phyloP scores from a whole-genome alignment of 2,329 filamentous ascomycete species.

The Clonostachys byssicola region DNA sequence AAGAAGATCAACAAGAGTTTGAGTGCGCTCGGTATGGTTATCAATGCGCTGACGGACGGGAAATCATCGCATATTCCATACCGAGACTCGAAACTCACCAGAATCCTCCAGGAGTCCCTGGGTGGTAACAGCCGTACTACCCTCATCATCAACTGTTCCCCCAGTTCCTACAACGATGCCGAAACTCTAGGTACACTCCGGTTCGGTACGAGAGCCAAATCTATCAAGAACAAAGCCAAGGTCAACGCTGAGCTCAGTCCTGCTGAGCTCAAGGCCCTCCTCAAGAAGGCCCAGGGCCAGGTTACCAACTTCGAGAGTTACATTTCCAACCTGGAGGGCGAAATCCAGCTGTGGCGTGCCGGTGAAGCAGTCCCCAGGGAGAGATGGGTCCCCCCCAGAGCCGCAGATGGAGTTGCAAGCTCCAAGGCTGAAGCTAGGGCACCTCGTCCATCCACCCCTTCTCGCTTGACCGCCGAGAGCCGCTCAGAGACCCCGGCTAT shows the following conservation, averaged over 20 bases:
- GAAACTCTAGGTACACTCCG: conserved; percentile 90
- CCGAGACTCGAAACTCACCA: conserved; percentile 94
- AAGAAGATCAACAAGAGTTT: conserved; percentile 99
- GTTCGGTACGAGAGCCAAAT: conserved; percentile 94
- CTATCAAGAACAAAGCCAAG: conserved; percentile 99
- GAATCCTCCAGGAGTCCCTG: conserved; percentile 93
- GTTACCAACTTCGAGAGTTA: conserved; percentile 87
- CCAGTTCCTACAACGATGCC: conserved; percentile 94
- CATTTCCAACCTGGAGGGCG: conserved; percentile 75
- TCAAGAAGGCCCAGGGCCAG: conserved; percentile 89
- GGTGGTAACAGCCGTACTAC: conserved; percentile 98
- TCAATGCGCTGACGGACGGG: conserved; percentile 93
- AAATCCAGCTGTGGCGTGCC: conserved; percentile 81
- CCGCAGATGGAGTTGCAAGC: conserved; percentile 35
- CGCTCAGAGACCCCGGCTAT: conserved; percentile 59
- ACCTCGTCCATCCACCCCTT: conserved; percentile 47
- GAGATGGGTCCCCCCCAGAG: conserved; percentile 70
- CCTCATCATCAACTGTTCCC: conserved; percentile 98
- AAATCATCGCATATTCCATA: conserved; percentile 97
- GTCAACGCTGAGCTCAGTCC: conserved; percentile 97
- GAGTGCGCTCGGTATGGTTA: conserved; percentile 97
- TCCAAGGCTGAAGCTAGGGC: conserved; percentile 36
- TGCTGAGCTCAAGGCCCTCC: conserved; percentile 85
- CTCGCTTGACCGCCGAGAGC: conserved; percentile 48
- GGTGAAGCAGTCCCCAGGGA: conserved; percentile 89